Percentiles rank a stretch among this genome's conserved stretches.
phyloP scores from a whole-genome alignment of 2,329 filamentous ascomycete genomes.

The Xylaria sp. region DNA sequence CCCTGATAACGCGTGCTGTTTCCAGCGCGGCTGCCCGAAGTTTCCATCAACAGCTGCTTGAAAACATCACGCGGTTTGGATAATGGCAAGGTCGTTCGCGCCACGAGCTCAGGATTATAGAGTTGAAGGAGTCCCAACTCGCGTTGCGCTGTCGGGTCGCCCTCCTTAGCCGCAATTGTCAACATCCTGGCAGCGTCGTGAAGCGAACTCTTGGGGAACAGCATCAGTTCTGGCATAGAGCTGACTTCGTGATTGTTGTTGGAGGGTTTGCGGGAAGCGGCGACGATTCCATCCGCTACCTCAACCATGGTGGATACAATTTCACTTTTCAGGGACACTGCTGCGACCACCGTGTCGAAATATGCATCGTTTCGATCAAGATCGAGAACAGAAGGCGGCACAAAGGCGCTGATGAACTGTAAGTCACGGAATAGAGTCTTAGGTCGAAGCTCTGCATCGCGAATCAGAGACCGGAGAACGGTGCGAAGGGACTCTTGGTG shows the following conservation, averaged over 20 bases:
- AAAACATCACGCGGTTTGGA: conserved; percentile 84
- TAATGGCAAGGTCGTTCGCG: conserved; percentile 74
- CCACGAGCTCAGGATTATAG: conserved; percentile 80
- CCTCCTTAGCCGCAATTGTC: conserved; percentile 90
- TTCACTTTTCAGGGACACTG: conserved; percentile 81
- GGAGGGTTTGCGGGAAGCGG: conserved; percentile 51
- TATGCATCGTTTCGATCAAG: conserved; percentile 72
- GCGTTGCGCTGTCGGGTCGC: conserved; percentile 79
- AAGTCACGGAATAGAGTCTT: conserved; percentile 76
- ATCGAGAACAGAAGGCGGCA: conserved; percentile 56
- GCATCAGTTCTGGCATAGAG: conserved; percentile 32
- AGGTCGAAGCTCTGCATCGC: conserved; percentile 63
- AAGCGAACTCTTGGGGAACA: conserved; percentile 55
- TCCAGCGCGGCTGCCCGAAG: conserved; percentile 44
- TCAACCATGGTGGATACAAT: conserved; percentile 80
- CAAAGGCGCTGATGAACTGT: conserved; percentile 66
- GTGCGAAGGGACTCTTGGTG: conserved; percentile 53
- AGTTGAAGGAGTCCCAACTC: conserved; percentile 93
- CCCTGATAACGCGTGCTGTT: conserved; percentile 31
- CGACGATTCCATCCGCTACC: conserved; percentile 64
- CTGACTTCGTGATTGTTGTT: conserved; percentile 23
- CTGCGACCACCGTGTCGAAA: conserved; percentile 82
- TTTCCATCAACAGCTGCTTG: conserved; percentile 78
- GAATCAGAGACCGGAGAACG: conserved; percentile 62
- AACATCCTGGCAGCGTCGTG: conserved; percentile 83